Conservation (phyloP, 257 asterid species). For the Avicennia marina region DNA sequence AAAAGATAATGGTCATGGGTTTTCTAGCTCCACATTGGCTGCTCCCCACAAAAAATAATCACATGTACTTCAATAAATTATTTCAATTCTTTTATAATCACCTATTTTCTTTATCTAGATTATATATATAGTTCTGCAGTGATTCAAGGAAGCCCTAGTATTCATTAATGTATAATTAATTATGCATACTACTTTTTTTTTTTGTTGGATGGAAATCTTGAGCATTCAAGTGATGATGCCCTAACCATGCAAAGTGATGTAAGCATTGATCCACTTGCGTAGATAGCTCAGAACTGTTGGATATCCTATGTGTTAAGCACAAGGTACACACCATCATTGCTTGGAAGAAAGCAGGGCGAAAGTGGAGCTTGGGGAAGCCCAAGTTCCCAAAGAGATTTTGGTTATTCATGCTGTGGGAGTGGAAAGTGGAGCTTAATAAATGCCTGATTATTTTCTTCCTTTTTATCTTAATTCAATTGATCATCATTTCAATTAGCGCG, state of each 20-base stretch:
- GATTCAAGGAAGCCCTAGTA: too few relatives aligned
- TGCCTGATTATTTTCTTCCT: neutral
- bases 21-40: too few relatives aligned
- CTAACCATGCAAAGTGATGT: conserved; percentile 1
- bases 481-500: conserved; percentile 43
- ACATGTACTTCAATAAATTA: too few relatives aligned
- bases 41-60: too few relatives aligned
- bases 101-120: too few relatives aligned
- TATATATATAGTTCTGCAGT: too few relatives aligned
- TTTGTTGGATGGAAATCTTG: neutral
- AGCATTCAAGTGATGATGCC: neutral
- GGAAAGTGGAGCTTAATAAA: conserved; percentile 26
- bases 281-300: conserved; percentile 2
- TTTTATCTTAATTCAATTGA: conserved; percentile 5
- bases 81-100: too few relatives aligned
- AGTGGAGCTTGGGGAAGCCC: conserved; percentile 65
- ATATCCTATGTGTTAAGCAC: conserved; percentile 27
- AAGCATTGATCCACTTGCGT: neutral
- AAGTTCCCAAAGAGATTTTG: conserved; percentile 77
- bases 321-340: conserved; percentile 35
- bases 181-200: too few relatives aligned
- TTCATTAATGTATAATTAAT: too few relatives aligned
- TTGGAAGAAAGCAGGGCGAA: conserved; percentile 29
- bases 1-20: too few relatives aligned
- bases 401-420: conserved; percentile 25